Evolutionary conservation across 352 stramenopile species (phyloP), one percentile per base, ranked within the genome.

Genomic region (Phytopythium kandeliae): DNA sequence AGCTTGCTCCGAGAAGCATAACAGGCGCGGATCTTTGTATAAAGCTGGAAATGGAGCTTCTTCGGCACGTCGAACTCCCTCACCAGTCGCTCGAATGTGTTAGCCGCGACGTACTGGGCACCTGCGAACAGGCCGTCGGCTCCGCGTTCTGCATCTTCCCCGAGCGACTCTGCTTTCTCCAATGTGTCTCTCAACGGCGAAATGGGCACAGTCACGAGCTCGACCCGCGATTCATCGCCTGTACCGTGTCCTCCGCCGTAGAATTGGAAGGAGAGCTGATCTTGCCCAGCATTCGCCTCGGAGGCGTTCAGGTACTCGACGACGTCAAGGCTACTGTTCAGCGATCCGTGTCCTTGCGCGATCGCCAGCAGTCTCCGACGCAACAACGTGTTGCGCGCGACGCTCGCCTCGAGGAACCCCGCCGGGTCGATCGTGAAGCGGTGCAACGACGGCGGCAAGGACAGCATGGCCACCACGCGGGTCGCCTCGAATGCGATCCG

Each of bases 31-130:
- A 92, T 80, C 37, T 84, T 74, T 30, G 76, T 84, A 19, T 76
- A 79, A 13, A 95, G 50, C 34, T 75, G 65, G 46, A 91, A 95
- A 48, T 89, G 79, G n/a, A 89, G 58, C 38, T 74, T 77, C 17
- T 60, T 50, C 16, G 84, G 84, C 2, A 95, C 69, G 8, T 68
- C 53, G 46, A 72, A 62, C 25, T 69, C 59, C 9, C 65, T 47
- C 58, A 89, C 75, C 25, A 95, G 58, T n/a, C 61, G 45, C 31
- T 85, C 76, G 48, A 69, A 89, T 16, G 69, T 58, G 16, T 63
- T 65, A 22, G 70, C 70, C 5, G 77, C 65, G 19, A 60, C 60
- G 49, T 64, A 78, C 13, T 58, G 62, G 26, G 47, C 30, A 8
- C 54, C 35, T 1, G 26, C n/a, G 5, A 44, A 21, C 36, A 67